phyloP scores from a whole-genome alignment of 768 basidiomycete genomes.

The Mycena rosella region DNA sequence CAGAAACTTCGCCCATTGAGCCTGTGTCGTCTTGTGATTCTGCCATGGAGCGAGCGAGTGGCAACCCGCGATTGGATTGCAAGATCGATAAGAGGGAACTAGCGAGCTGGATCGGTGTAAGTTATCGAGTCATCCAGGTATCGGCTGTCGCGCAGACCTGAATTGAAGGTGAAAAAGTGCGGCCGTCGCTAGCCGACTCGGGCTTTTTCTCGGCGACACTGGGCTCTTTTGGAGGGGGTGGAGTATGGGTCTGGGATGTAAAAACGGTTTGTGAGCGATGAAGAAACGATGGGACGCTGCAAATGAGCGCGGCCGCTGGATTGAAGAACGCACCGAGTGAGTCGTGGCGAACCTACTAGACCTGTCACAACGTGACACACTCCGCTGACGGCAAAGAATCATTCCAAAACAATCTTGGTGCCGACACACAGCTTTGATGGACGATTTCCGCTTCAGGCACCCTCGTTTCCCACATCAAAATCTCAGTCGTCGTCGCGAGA shows the following conservation, averaged over 20 bases:
- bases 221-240: not conserved
- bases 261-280: slow-evolving; percentile 5
- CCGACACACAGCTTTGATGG: slow-evolving; percentile 15
- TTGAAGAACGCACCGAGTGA: slow-evolving; percentile 17
- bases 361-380: slow-evolving; percentile 28
- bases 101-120: not conserved
- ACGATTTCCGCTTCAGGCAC: slow-evolving; percentile 9
- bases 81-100: not conserved
- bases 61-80: not conserved
- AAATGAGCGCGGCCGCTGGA: not conserved
- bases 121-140: not conserved
- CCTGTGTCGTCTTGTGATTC: slow-evolving; percentile 53
- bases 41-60: slow-evolving; percentile 41
- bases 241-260: not conserved
- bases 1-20: slow-evolving; percentile 54
- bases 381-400: slow-evolving; percentile 27
- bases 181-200: slow-evolving; percentile 7
- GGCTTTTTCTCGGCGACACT: slow-evolving; percentile 4
- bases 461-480: not conserved
- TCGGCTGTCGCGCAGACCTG: not conserved
- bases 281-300: not conserved
- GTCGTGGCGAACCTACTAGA: slow-evolving; percentile 35
- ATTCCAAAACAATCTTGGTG: slow-evolving; percentile 22
- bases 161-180: not conserved
- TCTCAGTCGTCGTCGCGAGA: too few relatives aligned